Percentiles rank a stretch among this genome's conserved stretches.
These are phyloP conservation scores for Tulasnella sp. DNA, from an alignment of 768 basidiomycete genomes.

Conservation along the genomic window DNA sequence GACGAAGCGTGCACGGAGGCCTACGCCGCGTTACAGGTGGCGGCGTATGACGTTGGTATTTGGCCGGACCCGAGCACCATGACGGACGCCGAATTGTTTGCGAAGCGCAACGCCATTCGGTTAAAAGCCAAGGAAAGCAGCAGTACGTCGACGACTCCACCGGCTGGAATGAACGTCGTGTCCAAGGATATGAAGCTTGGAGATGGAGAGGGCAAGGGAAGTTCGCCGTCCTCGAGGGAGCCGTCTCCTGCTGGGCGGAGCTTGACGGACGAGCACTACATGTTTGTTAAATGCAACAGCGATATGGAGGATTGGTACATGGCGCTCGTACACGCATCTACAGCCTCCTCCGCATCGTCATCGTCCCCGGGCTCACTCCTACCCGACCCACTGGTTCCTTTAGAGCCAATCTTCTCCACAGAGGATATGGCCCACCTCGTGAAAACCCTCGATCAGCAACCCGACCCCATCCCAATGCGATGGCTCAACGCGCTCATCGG, in stretches of 20 bases:
- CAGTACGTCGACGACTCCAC: slow-evolving; percentile 38
- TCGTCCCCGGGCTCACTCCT: slow-evolving; percentile 51
- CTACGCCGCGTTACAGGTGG: slow-evolving; percentile 80
- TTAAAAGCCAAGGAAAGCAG: slow-evolving; percentile 26
- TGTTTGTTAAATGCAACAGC: slow-evolving; percentile 78
- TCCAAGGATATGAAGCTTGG: slow-evolving; percentile 35
- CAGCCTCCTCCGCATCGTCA: slow-evolving; percentile 16
- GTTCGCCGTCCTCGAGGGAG: slow-evolving; percentile 33
- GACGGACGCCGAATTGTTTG: slow-evolving; percentile 81
- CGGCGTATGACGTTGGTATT: slow-evolving; percentile 66
- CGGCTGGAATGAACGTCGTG: slow-evolving; percentile 38
- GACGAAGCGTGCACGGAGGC: slow-evolving; percentile 87
- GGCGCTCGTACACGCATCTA: slow-evolving; percentile 59
- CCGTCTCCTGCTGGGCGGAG: slow-evolving; percentile 34
- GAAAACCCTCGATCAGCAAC: slow-evolving; percentile 78
- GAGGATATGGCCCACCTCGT: slow-evolving; percentile 79
- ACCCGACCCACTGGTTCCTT: slow-evolving; percentile 51
- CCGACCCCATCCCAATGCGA: slow-evolving; percentile 93
- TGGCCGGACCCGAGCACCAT: slow-evolving; percentile 55
- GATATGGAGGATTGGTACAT: slow-evolving; percentile 99
- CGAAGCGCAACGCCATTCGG: slow-evolving; percentile 76
- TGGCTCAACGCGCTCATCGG: slow-evolving; percentile 95
- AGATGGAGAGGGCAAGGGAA: slow-evolving; percentile 30
- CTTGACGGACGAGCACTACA: slow-evolving; percentile 66
- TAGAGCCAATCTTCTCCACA: slow-evolving; percentile 58